A percentile compares a stretch with the other conserved stretches of the same genome.
These are phyloP conservation scores for Septoria linicola DNA, from an alignment of 2,329 filamentous ascomycete species.

Conservation along the genomic window DNA sequence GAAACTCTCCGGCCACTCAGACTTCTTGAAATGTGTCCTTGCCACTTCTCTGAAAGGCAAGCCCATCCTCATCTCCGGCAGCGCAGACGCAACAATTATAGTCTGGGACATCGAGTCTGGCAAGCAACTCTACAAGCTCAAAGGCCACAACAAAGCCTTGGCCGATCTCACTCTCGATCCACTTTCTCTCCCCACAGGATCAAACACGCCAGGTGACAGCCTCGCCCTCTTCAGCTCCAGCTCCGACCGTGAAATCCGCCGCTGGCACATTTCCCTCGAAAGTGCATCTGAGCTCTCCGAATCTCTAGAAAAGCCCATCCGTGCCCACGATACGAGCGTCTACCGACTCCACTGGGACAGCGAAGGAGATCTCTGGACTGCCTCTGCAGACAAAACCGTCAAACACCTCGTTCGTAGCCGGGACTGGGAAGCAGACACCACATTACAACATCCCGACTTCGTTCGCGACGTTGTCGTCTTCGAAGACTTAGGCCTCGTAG, in stretches of 20 bases:
- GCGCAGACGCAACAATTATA: slow-evolving; percentile 53
- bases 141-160: slow-evolving; percentile 75
- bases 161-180: slow-evolving; percentile 78
- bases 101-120: slow-evolving; percentile 76
- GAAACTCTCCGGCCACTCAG: slow-evolving; percentile 63
- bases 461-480: slow-evolving; percentile 76
- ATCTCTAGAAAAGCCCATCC: slow-evolving; percentile 56
- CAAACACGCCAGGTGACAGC: no score
- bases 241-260: slow-evolving; percentile 61
- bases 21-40: slow-evolving; percentile 85
- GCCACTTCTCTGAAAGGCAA: slow-evolving; percentile 61
- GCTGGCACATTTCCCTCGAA: slow-evolving; percentile 64
- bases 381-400: slow-evolving; percentile 83
- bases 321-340: slow-evolving; percentile 86
- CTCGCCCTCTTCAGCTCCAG: slow-evolving; percentile 72
- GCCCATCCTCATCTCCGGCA: slow-evolving; percentile 52
- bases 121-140: slow-evolving; percentile 69
- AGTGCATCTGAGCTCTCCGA: slow-evolving; percentile 54
- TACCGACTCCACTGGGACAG: slow-evolving; percentile 70
- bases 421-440: slow-evolving; percentile 69
- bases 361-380: slow-evolving; percentile 81
- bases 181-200: no score
- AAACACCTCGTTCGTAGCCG: slow-evolving; percentile 72
- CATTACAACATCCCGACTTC: slow-evolving; percentile 80
- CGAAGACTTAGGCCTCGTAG: slow-evolving; percentile 66